A percentile compares a stretch with the other conserved stretches of the same genome.
These are phyloP conservation scores for Debaryomyces psychrophilus DNA, from an alignment of 1,139 yeast species.

Conservation along the genomic window DNA sequence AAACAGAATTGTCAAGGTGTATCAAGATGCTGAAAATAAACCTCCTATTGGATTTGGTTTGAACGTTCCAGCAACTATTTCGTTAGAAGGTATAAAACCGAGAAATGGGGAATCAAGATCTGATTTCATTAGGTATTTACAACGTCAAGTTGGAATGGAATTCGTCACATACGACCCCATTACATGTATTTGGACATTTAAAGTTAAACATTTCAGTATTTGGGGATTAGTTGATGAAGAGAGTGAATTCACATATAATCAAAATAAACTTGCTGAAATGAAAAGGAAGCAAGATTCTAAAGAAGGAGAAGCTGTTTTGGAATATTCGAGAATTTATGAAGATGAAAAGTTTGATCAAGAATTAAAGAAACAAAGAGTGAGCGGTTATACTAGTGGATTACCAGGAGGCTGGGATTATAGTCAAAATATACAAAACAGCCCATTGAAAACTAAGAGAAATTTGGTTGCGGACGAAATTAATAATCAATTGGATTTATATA, in stretches of 20 bases:
- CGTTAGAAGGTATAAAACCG: slow-evolving; percentile 69
- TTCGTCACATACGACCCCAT: slow-evolving; percentile 79
- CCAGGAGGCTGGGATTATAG: slow-evolving; percentile 43
- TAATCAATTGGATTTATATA: slow-evolving; percentile 26
- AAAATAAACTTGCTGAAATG: slow-evolving; percentile 20
- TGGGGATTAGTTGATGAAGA: slow-evolving; percentile 87
- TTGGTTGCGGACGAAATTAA: slow-evolving; percentile 35
- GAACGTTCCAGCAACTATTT: slow-evolving; percentile 83
- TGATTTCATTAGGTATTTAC: slow-evolving; percentile 50
- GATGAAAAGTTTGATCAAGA: slow-evolving; percentile 33
- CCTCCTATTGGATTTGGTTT: slow-evolving; percentile 74
- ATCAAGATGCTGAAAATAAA: slow-evolving; percentile 56
- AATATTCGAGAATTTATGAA: slow-evolving; percentile 34
- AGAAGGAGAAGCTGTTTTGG: slow-evolving; percentile 28
- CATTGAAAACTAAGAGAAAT: slow-evolving; percentile 26
- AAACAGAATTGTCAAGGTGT: slow-evolving; percentile 64
- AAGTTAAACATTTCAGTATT: slow-evolving; percentile 87
- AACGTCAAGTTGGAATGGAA: slow-evolving; percentile 64
- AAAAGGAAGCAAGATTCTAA: slow-evolving; percentile 36
- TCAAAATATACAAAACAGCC: slow-evolving; percentile 23
- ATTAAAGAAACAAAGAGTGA: slow-evolving; percentile 39
- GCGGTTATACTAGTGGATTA: slow-evolving; percentile 31
- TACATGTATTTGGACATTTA: slow-evolving; percentile 78
- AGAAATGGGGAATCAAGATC: slow-evolving; percentile 28
- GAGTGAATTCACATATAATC: slow-evolving; percentile 36